Conservation (phyloP, 495 filamentous ascomycete genomes). For the Neurospora sp. region DNA sequence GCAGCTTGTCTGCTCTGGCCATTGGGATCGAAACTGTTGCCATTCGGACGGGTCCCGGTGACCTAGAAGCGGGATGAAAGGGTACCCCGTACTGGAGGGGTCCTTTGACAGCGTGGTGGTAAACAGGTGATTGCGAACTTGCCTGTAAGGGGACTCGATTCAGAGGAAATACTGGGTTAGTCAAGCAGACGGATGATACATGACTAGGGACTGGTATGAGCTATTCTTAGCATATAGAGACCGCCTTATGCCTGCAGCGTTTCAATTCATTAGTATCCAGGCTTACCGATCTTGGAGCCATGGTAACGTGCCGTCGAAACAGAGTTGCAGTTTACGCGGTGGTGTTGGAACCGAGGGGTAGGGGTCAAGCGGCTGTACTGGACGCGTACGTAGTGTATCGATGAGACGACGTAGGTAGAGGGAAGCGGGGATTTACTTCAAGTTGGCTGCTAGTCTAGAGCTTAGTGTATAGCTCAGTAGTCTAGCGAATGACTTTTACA, state of each 20-base stretch:
- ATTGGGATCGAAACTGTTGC: neutral
- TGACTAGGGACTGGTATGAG: slow-evolving; percentile 15
- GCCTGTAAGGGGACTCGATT: slow-evolving; percentile 2
- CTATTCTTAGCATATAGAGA: slow-evolving; percentile 33
- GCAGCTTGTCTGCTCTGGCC: neutral
- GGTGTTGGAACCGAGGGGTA: neutral
- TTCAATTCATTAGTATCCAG: slow-evolving; percentile 27
- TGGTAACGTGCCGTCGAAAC: slow-evolving; percentile 30
- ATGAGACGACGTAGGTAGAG: neutral
- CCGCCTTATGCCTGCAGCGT: slow-evolving; percentile 29
- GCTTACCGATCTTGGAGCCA: slow-evolving; percentile 30
- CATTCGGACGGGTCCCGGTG: neutral
- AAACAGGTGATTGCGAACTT: slow-evolving; percentile 3
- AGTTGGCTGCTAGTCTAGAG: neutral
- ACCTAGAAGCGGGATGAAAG: neutral
- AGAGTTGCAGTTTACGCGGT: slow-evolving; percentile 22
- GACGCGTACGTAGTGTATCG: neutral
- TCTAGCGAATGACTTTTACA: neutral
- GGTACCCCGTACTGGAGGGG: slow-evolving; percentile 1
- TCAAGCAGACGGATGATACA: slow-evolving; percentile 16
- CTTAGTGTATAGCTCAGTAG: neutral
- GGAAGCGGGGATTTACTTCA: neutral
- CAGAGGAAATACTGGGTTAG: slow-evolving; percentile 8
- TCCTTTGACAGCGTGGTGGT: slow-evolving; percentile 17
- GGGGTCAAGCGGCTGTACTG: slow-evolving; percentile 5